A percentile compares a stretch with the other conserved stretches of the same genome.
These are phyloP conservation scores for Eucalyptus virginea DNA, from an alignment of 345 rosid species.

Conservation along the genomic window DNA sequence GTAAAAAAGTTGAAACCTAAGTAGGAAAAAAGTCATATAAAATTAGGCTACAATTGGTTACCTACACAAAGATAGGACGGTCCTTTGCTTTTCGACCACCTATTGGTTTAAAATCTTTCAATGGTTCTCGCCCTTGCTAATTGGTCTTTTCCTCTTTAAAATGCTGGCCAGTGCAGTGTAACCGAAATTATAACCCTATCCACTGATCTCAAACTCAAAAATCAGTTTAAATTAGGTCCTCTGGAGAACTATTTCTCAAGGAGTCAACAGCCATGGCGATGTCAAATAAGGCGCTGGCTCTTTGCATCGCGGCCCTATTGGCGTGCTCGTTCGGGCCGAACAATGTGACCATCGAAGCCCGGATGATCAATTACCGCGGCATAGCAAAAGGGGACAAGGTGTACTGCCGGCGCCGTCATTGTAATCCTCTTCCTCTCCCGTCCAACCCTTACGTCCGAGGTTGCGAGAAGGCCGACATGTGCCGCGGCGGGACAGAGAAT, in stretches of 20 bases:
- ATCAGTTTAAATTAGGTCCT: background rate
- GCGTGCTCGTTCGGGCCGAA: background rate
- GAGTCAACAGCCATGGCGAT: background rate
- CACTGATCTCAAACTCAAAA: background rate
- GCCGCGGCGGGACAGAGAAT: background rate
- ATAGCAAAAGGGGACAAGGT: background rate
- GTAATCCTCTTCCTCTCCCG: background rate
- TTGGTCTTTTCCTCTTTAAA: background rate
- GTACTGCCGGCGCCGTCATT: background rate
- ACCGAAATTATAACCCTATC: background rate
- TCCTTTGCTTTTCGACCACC: background rate
- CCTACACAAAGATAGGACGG: too few relatives aligned
- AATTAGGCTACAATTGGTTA: too few relatives aligned
- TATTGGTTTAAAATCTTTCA: background rate
- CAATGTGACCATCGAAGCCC: background rate
- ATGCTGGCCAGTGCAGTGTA: background rate
- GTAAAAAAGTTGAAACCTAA: too few relatives aligned
- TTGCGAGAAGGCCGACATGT: background rate
- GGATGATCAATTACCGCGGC: background rate
- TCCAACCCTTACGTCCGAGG: background rate
- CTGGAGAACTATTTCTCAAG: background rate
- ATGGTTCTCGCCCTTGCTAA: background rate
- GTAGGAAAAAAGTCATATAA: too few relatives aligned
- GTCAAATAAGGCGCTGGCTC: background rate
- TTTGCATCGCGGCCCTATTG: background rate